phyloP scores from a whole-genome alignment of 2,329 filamentous ascomycete genomes.

The Dryadomyces quercus-mongolicae region DNA sequence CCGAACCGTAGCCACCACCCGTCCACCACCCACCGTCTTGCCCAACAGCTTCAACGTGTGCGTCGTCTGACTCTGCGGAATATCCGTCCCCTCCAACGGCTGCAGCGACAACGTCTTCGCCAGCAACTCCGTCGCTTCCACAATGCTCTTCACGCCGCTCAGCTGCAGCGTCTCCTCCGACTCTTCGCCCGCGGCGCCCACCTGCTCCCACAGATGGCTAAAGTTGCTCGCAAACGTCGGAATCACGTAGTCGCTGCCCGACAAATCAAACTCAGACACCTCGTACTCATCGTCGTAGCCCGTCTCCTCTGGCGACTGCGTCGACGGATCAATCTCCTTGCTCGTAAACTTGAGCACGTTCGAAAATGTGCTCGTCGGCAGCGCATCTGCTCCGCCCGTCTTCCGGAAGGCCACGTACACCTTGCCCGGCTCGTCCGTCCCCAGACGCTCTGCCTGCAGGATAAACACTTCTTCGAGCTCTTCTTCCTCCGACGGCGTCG shows the following conservation, averaged over 20 bases:
- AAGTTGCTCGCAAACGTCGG: constrained; percentile 93
- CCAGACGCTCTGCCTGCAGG: constrained; percentile 72
- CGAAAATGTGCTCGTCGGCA: constrained; percentile 71
- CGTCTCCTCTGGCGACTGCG: constrained; percentile 78
- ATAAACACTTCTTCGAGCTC: constrained; percentile 87
- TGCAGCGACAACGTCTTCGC: constrained; percentile 79
- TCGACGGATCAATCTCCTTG: constrained; percentile 94
- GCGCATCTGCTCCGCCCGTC: constrained; percentile 58
- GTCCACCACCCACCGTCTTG: constrained; percentile 84
- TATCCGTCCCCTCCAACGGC: constrained; percentile 85
- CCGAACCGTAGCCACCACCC: constrained; percentile 74
- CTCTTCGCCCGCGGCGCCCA: constrained; percentile 79
- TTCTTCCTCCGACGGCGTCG: constrained; percentile 69
- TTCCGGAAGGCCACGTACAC: constrained; percentile 95
- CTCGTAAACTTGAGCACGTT: constrained; percentile 94
- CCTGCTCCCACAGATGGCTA: constrained; percentile 88
- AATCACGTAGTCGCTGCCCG: constrained; percentile 85
- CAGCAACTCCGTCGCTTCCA: constrained; percentile 87
- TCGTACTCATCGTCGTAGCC: constrained; percentile 98
- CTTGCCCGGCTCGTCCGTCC: constrained; percentile 77
- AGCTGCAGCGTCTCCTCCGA: constrained; percentile 85
- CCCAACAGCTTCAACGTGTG: constrained; percentile 93
- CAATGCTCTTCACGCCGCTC: constrained; percentile 79
- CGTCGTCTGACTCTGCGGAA: constrained; percentile 76
- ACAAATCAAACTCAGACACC: constrained; percentile 83